Evolutionary conservation across 2,329 filamentous ascomycete species (phyloP).

Genomic region (Clarireedia paspali): DNA sequence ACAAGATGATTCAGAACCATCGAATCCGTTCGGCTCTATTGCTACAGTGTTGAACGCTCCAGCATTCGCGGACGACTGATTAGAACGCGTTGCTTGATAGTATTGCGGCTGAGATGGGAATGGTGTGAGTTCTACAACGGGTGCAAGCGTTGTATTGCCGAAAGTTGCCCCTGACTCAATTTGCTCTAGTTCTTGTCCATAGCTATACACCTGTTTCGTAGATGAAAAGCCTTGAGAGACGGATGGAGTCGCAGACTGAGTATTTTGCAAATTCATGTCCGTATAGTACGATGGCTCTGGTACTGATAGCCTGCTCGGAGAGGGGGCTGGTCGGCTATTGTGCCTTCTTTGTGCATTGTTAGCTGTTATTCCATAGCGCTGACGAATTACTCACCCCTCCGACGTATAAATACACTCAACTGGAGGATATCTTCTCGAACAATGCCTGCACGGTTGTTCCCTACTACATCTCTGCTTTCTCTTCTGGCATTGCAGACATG

Average conservation of each 20-base stretch:
- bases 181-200: background rate
- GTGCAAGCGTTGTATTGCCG: background rate
- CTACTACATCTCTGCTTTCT: constrained; percentile 10
- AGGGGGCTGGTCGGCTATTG: background rate
- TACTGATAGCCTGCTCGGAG: background rate
- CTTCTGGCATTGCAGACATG: constrained; percentile 7
- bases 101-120: background rate
- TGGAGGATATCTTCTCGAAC: constrained; percentile 7
- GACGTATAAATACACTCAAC: constrained; percentile 8
- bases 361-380: background rate
- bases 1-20: background rate
- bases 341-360: background rate
- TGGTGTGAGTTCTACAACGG: background rate
- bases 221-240: background rate
- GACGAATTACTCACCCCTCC: background rate
- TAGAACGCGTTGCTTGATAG: background rate
- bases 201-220: background rate
- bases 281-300: background rate
- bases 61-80: background rate
- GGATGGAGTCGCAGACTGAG: background rate
- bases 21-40: background rate
- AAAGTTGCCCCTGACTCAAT: background rate
- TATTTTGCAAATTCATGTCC: background rate
- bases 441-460: constrained; percentile 9
- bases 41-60: background rate